Evolutionary conservation across 805 yeast species (phyloP).

Genomic region (Ogataea salicorniae): DNA sequence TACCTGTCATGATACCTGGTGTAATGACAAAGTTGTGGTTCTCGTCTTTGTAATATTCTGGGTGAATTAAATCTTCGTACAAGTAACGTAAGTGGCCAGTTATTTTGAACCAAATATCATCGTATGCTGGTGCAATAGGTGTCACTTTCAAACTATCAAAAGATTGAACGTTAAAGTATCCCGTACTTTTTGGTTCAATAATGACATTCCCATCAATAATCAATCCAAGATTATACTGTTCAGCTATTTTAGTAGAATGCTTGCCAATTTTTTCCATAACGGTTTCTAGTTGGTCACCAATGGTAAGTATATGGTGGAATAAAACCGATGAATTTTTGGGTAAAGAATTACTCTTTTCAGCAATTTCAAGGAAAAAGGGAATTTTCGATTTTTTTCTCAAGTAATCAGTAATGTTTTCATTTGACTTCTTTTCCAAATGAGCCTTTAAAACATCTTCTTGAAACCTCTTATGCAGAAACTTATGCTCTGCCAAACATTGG

Average conservation of each 20-base stretch:
- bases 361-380: constrained; percentile 33
- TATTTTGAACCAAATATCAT: constrained; percentile 35
- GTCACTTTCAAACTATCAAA: constrained; percentile 31
- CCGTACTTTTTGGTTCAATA: constrained; percentile 30
- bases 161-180: constrained; percentile 36
- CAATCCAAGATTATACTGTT: constrained; percentile 41
- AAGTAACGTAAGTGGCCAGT: constrained; percentile 53
- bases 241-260: constrained; percentile 38
- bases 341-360: constrained; percentile 66
- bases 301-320: constrained; percentile 58
- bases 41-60: constrained; percentile 9
- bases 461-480: constrained; percentile 24
- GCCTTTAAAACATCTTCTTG: constrained; percentile 33
- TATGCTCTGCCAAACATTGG: constrained; percentile 57
- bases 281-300: constrained; percentile 46
- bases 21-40: constrained; percentile 26
- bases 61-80: constrained; percentile 44
- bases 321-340: constrained; percentile 54
- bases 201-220: constrained; percentile 32
- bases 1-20: constrained; percentile 51
- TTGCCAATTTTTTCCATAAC: constrained; percentile 35
- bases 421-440: constrained; percentile 31
- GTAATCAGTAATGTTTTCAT: constrained; percentile 30
- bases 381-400: constrained; percentile 20
- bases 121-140: constrained; percentile 33